Base-by-base conservation (phyloP, 805 yeast species). In the Monosporozyma yasuniensis region DNA sequence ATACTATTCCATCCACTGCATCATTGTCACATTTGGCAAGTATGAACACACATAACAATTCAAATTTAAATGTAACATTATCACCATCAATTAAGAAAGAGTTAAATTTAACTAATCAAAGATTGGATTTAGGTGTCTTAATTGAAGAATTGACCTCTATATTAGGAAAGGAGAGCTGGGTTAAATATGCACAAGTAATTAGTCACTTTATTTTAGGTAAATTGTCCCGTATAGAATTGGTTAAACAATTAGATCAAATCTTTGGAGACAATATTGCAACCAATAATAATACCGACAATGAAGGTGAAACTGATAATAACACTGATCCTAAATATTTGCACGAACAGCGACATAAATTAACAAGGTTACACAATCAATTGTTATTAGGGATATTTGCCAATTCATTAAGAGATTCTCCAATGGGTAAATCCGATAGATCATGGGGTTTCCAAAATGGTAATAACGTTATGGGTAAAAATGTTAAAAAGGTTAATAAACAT, bases 341-440 rank as follows among this genome's bases (percentile, higher is more conserved):
- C 18, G 25, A 39, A 34, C 38, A 30, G 22, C 50, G 56, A 30
- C 50, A 57, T 28, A 51, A 50, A 9, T 49, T 65, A 34, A 56
- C 63, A 55, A 59, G 65, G 52, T 52, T 83, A 72, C 99, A 93
- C 68, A 91, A 91, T 68, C 88, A 86, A 61, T 72, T 91, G 43
- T 68, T 91, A 42, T 72, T 91, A 49, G 81, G 95, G 14, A 84
- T 87, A 61, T 72, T 90, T 55, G 89, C 96, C 22, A 91, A 90
- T 66, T 78, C 96, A 4, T 72, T 87, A 50, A 76, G 87, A 51
- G 93, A 85, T 53, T 80, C 84, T 9, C 95, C 95, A 0, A 71
- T 75, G 6, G 85, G 74, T 56, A 80, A 82, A 18, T 88, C 93
- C 4, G 85, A 73, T 56, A 80, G 82, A 18, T 61, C 72, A 1